phyloP scores from a whole-genome alignment of 2,329 filamentous ascomycete genomes.

The Didymosphaeria variabile region DNA sequence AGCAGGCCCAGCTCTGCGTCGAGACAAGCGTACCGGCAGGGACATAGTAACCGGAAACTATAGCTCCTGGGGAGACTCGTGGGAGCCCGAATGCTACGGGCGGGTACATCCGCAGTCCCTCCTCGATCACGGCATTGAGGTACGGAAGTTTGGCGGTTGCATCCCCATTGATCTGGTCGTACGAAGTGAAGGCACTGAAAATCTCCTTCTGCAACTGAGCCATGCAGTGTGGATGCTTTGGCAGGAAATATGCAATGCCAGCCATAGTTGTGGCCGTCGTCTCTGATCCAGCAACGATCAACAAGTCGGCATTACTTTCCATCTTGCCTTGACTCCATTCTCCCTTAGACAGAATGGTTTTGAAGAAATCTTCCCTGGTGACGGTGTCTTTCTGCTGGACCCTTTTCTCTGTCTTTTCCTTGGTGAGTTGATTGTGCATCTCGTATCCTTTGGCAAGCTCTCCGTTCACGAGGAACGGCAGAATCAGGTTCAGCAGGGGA shows the following conservation, averaged over 20 bases:
- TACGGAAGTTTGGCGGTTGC: slow-evolving; percentile 41
- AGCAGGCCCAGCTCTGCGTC: background rate
- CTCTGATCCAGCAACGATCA: slow-evolving; percentile 34
- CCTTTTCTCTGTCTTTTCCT: background rate
- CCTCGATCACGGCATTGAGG: slow-evolving; percentile 25
- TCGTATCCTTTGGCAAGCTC: background rate
- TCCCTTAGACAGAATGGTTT: background rate
- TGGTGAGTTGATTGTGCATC: background rate
- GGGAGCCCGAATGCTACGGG: slow-evolving; percentile 15
- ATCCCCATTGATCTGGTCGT: slow-evolving; percentile 27
- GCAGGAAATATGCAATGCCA: slow-evolving; percentile 46
- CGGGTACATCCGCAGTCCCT: slow-evolving; percentile 24
- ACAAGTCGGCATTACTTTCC: background rate
- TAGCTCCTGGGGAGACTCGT: slow-evolving; percentile 14
- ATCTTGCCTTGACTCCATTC: background rate
- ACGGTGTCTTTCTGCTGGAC: background rate
- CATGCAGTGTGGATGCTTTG: slow-evolving; percentile 26
- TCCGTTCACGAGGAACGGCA: background rate
- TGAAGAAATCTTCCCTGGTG: background rate
- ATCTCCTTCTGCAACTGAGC: slow-evolving; percentile 31
- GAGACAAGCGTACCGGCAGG: slow-evolving; percentile 1
- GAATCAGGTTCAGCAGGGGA: background rate
- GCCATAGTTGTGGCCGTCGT: slow-evolving; percentile 40
- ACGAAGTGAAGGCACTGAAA: slow-evolving; percentile 22
- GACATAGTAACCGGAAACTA: slow-evolving; percentile 14